Percentiles rank a stretch among this genome's conserved stretches.
Conservation (phyloP, 257 asterid genomes). For the Gynochthodes officinalis region DNA sequence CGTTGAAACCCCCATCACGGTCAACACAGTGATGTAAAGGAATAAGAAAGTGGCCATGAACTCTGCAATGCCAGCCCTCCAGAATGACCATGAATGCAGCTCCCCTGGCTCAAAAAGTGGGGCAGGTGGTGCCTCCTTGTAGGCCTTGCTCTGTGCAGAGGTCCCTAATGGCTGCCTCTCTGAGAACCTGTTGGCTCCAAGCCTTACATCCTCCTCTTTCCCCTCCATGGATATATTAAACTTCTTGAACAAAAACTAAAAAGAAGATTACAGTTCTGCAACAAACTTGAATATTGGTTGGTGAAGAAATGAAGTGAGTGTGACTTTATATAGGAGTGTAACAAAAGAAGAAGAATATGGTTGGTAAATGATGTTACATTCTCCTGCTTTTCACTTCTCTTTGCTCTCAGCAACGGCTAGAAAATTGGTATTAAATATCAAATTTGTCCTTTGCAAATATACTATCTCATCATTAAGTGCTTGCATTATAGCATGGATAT, state of each 20-base stretch:
- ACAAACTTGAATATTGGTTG: background rate
- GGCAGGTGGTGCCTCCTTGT: conserved; percentile 76
- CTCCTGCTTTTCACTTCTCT: background rate
- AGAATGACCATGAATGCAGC: conserved; percentile 71
- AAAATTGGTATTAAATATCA: background rate
- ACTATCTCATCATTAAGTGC: background rate
- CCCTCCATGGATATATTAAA: conserved; percentile 45
- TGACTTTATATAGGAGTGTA: conserved; percentile 9
- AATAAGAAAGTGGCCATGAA: conserved; percentile 74
- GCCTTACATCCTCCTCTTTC: conserved; percentile 71
- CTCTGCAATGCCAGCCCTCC: conserved; percentile 85
- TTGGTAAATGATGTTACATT: conserved; percentile 17
- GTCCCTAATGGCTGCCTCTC: conserved; percentile 84
- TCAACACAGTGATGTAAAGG: conserved; percentile 64
- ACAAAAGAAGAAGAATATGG: background rate
- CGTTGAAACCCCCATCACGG: conserved; percentile 64
- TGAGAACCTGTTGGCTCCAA: conserved; percentile 61
- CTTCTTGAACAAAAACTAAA: background rate
- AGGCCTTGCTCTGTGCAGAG: conserved; percentile 72
- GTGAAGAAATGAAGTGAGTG: background rate
- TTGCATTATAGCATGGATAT: background rate
- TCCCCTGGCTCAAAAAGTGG: conserved; percentile 75
- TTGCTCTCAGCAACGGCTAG: background rate
- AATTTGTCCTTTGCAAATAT: background rate
- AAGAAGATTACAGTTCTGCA: background rate